A percentile compares a stretch with the other conserved stretches of the same genome.
phyloP scores from a whole-genome alignment of 176 grass and related monocot species.

The Oryza officinalis region DNA sequence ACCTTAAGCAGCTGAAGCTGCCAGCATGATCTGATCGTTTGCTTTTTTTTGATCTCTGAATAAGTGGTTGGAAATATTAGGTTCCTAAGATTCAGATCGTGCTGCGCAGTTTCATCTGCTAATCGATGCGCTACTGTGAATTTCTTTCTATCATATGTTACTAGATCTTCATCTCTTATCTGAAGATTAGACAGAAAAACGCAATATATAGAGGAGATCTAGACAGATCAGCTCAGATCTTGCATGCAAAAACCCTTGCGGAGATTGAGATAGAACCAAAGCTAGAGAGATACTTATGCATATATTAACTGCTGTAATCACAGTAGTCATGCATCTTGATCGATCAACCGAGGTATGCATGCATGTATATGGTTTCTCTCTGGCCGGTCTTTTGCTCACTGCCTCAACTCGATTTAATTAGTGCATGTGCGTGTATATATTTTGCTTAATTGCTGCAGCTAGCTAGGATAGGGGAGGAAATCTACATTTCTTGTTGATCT shows the following conservation, averaged over 20 bases:
- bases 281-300: background rate
- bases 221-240: background rate
- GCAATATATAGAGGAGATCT: background rate
- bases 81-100: slow-evolving; percentile 63
- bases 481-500: background rate
- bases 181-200: background rate
- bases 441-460: background rate
- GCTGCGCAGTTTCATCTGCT: slow-evolving; percentile 87
- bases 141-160: background rate
- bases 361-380: background rate
- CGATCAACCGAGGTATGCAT: background rate
- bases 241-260: background rate
- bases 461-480: background rate
- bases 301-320: background rate
- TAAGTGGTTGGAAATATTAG: background rate
- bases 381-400: background rate
- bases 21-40: slow-evolving; percentile 73
- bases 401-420: background rate
- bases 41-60: background rate
- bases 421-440: background rate
- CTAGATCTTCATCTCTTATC: background rate
- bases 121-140: slow-evolving; percentile 42
- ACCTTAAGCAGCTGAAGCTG: slow-evolving; percentile 75
- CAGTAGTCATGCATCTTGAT: background rate
- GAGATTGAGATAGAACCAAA: background rate